These are phyloP conservation scores for Pyrenula aspistea DNA, from an alignment of 495 filamentous ascomycete genomes.

Conservation along the genomic window DNA sequence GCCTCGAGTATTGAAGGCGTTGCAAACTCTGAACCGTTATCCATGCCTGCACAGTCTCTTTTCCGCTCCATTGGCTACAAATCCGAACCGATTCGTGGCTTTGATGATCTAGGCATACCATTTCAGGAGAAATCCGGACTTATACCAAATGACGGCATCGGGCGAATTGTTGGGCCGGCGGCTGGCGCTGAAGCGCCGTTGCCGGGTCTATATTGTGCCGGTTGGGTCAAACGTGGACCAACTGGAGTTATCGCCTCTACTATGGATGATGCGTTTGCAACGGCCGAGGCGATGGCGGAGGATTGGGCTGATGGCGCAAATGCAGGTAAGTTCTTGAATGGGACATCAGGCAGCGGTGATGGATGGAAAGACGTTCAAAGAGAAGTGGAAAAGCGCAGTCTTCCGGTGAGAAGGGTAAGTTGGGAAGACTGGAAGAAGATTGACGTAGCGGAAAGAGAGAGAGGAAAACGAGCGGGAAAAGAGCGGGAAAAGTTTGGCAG, in stretches of 20 bases:
- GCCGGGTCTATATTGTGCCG: conserved; percentile 82
- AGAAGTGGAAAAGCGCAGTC: conserved; percentile 36
- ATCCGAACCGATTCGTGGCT: conserved; percentile 61
- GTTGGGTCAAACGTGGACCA: conserved; percentile 93
- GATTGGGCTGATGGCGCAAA: conserved; percentile 44
- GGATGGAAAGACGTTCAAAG: conserved; percentile 69
- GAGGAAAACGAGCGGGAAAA: conserved; percentile 65
- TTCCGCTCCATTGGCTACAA: conserved; percentile 93
- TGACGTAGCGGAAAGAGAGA: conserved; percentile 60
- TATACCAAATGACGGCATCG: conserved; percentile 74
- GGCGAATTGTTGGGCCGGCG: conserved; percentile 45
- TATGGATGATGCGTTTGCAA: conserved; percentile 89
- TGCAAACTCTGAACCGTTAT: conserved; percentile 27
- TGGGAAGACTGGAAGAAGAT: conserved; percentile 86
- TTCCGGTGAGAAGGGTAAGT: conserved; percentile 33
- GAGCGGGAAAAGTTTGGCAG: conserved; percentile 72
- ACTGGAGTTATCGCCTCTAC: conserved; percentile 94
- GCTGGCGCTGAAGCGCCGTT: conserved; percentile 25
- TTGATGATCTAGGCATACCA: conserved; percentile 62
- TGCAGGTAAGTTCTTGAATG: conserved; percentile 30
- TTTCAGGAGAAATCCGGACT: conserved; percentile 65
- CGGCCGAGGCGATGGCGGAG: conserved; percentile 63
- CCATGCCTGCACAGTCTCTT: conserved; percentile 48
- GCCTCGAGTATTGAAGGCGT: conserved; percentile 7
- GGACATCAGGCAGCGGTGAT: conserved; percentile 23